Evolutionary conservation across 371 early-diverging fungal genomes (phyloP).

Genomic region (Lichtheimia ornata): DNA sequence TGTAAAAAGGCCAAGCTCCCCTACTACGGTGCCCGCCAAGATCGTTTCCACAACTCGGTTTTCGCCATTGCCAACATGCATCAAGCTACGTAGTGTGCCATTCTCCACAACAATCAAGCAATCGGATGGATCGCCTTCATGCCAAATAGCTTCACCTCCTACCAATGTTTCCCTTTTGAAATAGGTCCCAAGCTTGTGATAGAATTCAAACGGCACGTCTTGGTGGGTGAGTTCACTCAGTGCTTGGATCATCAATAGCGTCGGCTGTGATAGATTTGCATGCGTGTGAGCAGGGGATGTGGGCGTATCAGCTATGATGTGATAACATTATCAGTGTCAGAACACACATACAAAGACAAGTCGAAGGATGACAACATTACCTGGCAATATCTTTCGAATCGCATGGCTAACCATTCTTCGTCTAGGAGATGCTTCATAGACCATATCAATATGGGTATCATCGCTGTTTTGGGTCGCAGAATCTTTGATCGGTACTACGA

Average conservation of each 20-base stretch:
- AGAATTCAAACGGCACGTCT: conserved; percentile 51
- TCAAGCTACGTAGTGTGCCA: conserved; percentile 69
- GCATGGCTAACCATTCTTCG: conserved; percentile 39
- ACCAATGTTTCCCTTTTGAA: conserved; percentile 60
- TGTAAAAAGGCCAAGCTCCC: conserved; percentile 73
- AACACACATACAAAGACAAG: too few species aligned
- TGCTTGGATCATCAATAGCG: conserved; percentile 67
- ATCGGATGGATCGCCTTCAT: conserved; percentile 60
- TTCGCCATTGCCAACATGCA: conserved; percentile 50
- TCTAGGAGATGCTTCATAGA: conserved; percentile 35
- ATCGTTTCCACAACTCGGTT: conserved; percentile 63
- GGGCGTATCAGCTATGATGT: too few species aligned
- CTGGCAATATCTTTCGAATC: conserved; percentile 35
- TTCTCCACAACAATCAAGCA: conserved; percentile 78
- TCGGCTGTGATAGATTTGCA: conserved; percentile 45
- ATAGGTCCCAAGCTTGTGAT: conserved; percentile 57
- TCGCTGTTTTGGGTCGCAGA: conserved; percentile 1
- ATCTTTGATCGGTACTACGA: conserved; percentile 14
- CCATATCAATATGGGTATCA: conserved; percentile 10
- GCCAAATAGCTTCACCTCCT: conserved; percentile 65
- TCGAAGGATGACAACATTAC: conserved; percentile 21
- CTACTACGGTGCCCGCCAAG: conserved; percentile 78
- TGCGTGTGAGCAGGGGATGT: conserved; percentile 21
- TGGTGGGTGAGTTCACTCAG: conserved; percentile 56
- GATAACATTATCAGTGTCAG: too few species aligned